These are phyloP conservation scores for Cornus kousa DNA, from an alignment of 148 eudicot genomes.

Conservation along the genomic window DNA sequence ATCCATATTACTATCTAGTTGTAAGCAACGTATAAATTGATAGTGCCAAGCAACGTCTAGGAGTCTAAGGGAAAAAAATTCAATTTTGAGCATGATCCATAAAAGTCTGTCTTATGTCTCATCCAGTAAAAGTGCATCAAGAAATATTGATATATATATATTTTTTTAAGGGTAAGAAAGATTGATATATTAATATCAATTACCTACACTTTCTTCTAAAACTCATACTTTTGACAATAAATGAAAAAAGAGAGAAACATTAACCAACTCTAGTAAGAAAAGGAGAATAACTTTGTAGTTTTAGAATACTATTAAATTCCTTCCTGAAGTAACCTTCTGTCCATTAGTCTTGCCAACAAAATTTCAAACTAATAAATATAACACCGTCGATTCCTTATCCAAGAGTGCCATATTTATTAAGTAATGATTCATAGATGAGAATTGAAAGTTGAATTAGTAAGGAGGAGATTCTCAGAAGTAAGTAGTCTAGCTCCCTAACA, in stretches of 20 bases:
- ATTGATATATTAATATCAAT: background rate
- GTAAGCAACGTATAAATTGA: background rate
- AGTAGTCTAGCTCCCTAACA: background rate
- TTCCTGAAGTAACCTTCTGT: background rate
- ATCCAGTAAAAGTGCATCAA: background rate
- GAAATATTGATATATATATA: background rate
- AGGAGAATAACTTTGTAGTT: background rate
- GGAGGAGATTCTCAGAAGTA: background rate
- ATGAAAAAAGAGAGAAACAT: background rate
- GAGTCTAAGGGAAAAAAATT: background rate
- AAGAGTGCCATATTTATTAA: background rate
- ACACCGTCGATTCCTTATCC: background rate
- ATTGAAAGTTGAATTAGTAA: background rate
- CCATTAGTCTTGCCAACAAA: background rate
- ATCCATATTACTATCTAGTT: background rate
- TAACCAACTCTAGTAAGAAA: background rate
- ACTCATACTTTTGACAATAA: constrained; percentile 5
- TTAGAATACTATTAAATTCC: background rate
- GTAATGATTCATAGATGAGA: background rate
- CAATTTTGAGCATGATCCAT: background rate
- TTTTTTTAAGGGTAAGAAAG: background rate
- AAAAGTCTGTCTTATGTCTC: background rate
- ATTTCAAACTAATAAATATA: background rate
- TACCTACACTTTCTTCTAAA: background rate
- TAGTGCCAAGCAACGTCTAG: background rate